Evolutionary conservation across 768 basidiomycete genomes (phyloP).

Genomic region (Russula griseocarnosa): DNA sequence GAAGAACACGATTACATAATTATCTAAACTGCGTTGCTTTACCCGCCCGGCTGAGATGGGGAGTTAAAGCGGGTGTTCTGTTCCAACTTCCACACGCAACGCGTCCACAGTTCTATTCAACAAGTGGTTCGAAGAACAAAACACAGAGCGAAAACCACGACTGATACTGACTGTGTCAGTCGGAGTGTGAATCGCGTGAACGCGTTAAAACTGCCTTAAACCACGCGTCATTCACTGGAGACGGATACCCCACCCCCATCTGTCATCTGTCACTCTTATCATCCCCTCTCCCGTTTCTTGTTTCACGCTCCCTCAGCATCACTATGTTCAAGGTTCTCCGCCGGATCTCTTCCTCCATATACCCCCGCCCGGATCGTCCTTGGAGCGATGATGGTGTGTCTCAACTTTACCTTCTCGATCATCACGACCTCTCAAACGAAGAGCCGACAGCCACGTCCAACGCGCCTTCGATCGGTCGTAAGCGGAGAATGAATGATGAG

Average conservation of each 20-base stretch:
- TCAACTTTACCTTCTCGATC: conserved; percentile 9
- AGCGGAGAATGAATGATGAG: conserved; percentile 54
- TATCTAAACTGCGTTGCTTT: not conserved
- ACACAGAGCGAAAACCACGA: not conserved
- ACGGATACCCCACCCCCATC: conserved; percentile 4
- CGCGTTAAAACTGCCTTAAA: conserved; percentile 5
- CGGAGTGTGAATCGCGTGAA: conserved; percentile 24
- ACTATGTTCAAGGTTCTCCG: conserved; percentile 68
- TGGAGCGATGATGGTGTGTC: conserved; percentile 66
- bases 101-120: conserved; percentile 3
- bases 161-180: conserved; percentile 1
- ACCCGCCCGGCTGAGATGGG: not conserved
- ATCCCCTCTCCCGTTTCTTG: not conserved
- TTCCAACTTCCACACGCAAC: not conserved
- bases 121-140: not conserved
- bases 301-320: not conserved
- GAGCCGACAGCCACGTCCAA: conserved; percentile 59
- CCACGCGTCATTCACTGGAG: not conserved
- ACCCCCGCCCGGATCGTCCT: conserved; percentile 67
- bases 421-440: conserved; percentile 16
- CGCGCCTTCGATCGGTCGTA: conserved; percentile 63
- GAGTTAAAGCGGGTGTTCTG: not conserved
- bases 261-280: not conserved
- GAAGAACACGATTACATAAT: conserved; percentile 2
- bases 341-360: conserved; percentile 64